Base-by-base conservation (phyloP, 2,329 filamentous ascomycete species). In the Aspergillus melleus region DNA sequence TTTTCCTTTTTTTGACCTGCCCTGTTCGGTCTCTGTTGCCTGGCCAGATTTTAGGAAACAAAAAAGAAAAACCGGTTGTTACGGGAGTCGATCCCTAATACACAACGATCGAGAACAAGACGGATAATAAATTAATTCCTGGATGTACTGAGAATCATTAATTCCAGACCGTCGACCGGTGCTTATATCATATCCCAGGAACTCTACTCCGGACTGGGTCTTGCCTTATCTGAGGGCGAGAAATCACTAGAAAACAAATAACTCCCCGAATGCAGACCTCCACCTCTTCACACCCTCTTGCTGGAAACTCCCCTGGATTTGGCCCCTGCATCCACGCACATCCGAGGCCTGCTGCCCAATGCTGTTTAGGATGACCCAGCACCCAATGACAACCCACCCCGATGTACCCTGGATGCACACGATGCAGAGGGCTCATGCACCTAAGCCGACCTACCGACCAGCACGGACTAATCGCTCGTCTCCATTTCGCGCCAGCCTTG, bases 261-360 rank as follows among this genome's bases (percentile, higher is more conserved):
- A 36, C 5, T 5, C 32, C 32, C 30, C 32, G 4, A 8, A 26
- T 26, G 26, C 26, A 26, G 26, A 42, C 50, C 26, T 49, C 42
- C 36, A 50, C 49, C 29, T 30, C 39, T 12, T 19, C 42, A 46
- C 42, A 46, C 42, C 42, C 16, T 46, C 44, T 47, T 22, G 3
- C 22, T 22, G 22, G 3, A 22, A 22, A 24, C 26, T 36, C 32
- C 30, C 32, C 30, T 55, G 53, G 20, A 59, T 63, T 66, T 59
- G 63, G 65, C 68, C 68, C 68, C 68, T 68, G 67, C 67, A 46
- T 47, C 44, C 44, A 47, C 44, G 44, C 44, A 11, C 44, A 22
- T 47, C 44, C 22, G 19, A 63, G 63, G 64, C 62, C 52, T 60
- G 58, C 53, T 60, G 58, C 58, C 58, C 58, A 59, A 59, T 55